Percentiles rank a stretch among this genome's conserved stretches.
Conservation (phyloP, 306 rosid species). For the Begonia fuchsioides region DNA sequence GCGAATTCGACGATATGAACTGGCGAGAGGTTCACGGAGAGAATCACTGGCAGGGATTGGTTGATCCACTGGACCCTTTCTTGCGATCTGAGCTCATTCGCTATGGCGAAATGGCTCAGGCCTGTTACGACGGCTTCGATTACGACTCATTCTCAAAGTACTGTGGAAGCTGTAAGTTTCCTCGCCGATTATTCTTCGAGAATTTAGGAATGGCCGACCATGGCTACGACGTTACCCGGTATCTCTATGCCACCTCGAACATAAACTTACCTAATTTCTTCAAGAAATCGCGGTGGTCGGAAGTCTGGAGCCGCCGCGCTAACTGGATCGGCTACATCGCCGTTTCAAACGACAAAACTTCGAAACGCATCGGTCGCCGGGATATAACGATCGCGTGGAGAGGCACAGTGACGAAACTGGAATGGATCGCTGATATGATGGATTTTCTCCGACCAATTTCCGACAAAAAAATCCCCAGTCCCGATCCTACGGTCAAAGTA, state of each 20-base stretch:
- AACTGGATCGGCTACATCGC: slow-evolving; percentile 74
- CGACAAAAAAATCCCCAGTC: slow-evolving; percentile 3
- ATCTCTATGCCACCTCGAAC: slow-evolving; percentile 63
- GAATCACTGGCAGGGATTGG: slow-evolving; percentile 39
- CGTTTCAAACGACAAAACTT: slow-evolving; percentile 18
- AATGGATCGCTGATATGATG: slow-evolving; percentile 51
- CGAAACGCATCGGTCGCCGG: slow-evolving; percentile 36
- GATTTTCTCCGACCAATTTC: slow-evolving; percentile 25
- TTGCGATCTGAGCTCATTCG: slow-evolving; percentile 50
- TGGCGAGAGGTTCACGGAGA: slow-evolving; percentile 54
- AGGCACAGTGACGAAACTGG: slow-evolving; percentile 57
- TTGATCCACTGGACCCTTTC: slow-evolving; percentile 38
- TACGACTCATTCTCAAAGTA: slow-evolving; percentile 59
- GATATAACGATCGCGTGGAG: slow-evolving; percentile 59
- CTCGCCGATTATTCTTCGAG: slow-evolving; percentile 27
- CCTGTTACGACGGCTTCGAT: slow-evolving; percentile 50
- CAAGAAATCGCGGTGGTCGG: slow-evolving; percentile 25
- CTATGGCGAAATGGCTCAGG: slow-evolving; percentile 48
- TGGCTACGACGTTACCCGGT: slow-evolving; percentile 39
- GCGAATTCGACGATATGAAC: slow-evolving; percentile 10
- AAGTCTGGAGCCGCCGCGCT: slow-evolving; percentile 56
- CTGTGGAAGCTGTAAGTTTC: slow-evolving; percentile 60
- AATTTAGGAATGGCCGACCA: slow-evolving; percentile 19
- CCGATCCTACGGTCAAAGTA: slow-evolving; percentile 30
- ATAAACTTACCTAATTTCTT: slow-evolving; percentile 69